A percentile compares a stretch with the other conserved stretches of the same genome.
These are phyloP conservation scores for Triticum turgidum DNA, from an alignment of 176 grass and related monocot species.

Conservation along the genomic window DNA sequence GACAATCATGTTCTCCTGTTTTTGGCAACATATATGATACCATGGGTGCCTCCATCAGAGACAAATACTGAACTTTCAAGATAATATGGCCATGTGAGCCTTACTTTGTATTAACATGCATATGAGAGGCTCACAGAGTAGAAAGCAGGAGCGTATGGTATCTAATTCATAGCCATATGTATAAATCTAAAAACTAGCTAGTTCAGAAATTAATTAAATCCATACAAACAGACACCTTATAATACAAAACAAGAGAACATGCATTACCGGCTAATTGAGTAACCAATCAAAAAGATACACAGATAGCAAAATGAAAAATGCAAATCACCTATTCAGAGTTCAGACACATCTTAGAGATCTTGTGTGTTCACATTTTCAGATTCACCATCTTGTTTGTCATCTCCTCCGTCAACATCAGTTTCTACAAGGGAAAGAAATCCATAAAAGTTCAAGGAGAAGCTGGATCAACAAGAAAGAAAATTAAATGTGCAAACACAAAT, in stretches of 20 bases:
- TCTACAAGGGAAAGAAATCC: not conserved
- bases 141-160: not conserved
- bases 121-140: not conserved
- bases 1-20: not conserved
- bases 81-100: not conserved
- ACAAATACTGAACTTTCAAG: not conserved
- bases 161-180: not conserved
- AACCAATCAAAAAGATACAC: not conserved
- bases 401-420: not conserved
- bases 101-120: conserved; percentile 4
- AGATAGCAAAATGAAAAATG: not conserved
- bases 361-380: conserved; percentile 11
- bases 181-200: not conserved
- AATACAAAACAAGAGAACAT: too few relatives aligned
- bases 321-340: not conserved
- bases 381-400: not conserved
- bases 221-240: not conserved
- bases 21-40: not conserved
- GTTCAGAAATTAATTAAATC: conserved; percentile 5
- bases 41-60: not conserved
- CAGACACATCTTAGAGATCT: not conserved
- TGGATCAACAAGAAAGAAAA: not conserved
- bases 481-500: not conserved
- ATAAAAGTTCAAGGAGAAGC: not conserved
- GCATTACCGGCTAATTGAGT: not conserved